These are phyloP conservation scores for Podospora australis DNA, from an alignment of 495 filamentous ascomycete species.

Conservation along the genomic window DNA sequence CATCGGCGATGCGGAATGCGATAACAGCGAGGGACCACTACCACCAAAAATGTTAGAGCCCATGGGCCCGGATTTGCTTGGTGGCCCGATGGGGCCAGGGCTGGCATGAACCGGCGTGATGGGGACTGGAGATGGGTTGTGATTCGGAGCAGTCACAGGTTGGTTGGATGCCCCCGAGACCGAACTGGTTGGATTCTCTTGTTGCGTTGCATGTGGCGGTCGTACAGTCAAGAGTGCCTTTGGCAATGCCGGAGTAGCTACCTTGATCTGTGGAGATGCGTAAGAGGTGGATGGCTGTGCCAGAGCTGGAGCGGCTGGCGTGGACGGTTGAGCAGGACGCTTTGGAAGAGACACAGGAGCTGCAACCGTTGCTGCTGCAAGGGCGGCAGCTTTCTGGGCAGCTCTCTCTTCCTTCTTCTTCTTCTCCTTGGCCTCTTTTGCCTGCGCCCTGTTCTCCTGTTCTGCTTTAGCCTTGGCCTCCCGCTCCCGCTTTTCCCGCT, in stretches of 20 bases:
- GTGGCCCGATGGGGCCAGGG: slow-evolving; percentile 45
- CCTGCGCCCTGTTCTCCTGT: slow-evolving; percentile 46
- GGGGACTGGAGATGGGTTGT: slow-evolving; percentile 59
- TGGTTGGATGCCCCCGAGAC: slow-evolving; percentile 53
- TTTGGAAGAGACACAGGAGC: slow-evolving; percentile 39
- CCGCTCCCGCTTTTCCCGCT: slow-evolving; percentile 53
- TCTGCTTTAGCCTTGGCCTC: slow-evolving; percentile 31
- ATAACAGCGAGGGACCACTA: slow-evolving; percentile 10
- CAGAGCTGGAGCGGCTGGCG: slow-evolving; percentile 47
- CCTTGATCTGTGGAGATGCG: slow-evolving; percentile 70
- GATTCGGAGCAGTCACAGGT: slow-evolving; percentile 47
- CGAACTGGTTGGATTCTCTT: slow-evolving; percentile 61
- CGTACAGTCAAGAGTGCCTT: slow-evolving; percentile 77
- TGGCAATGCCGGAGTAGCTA: slow-evolving; percentile 73
- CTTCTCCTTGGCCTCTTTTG: slow-evolving; percentile 41
- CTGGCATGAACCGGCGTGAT: slow-evolving; percentile 51
- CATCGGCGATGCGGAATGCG: slow-evolving; percentile 20
- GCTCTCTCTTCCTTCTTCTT: slow-evolving; percentile 44
- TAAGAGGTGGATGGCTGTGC: slow-evolving; percentile 39
- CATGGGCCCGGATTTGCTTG: slow-evolving; percentile 30
- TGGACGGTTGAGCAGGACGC: slow-evolving; percentile 44
- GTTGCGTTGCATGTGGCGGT: slow-evolving; percentile 70
- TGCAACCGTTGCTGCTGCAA: slow-evolving; percentile 27
- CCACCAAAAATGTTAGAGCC: slow-evolving; percentile 10
- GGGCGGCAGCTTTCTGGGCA: slow-evolving; percentile 32